Evolutionary conservation across 2,329 filamentous ascomycete genomes (phyloP).

Genomic region (Trichoderma harzianum): DNA sequence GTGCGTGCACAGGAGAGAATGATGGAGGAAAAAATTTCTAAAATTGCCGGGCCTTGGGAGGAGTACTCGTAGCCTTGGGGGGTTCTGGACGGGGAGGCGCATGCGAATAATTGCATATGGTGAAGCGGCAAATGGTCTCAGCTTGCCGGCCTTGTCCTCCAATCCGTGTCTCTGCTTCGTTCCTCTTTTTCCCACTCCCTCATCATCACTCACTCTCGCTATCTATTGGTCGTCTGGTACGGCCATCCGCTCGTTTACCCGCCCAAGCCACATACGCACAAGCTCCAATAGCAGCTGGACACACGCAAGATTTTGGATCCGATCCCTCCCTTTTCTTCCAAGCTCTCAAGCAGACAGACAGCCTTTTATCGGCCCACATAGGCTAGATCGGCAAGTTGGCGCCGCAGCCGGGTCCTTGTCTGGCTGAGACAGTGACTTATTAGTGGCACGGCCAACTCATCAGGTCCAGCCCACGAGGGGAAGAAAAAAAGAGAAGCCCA

Average conservation of each 20-base stretch:
- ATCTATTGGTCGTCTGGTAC: slow-evolving; percentile 5
- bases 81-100: not conserved
- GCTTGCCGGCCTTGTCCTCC: not conserved
- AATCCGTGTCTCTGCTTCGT: not conserved
- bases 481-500: not conserved
- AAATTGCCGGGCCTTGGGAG: not conserved
- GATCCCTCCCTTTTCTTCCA: not conserved
- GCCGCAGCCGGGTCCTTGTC: slow-evolving; percentile 15
- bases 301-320: slow-evolving; percentile 4
- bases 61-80: not conserved
- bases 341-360: not conserved
- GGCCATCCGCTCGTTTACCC: slow-evolving; percentile 9
- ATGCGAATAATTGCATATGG: slow-evolving; percentile 17
- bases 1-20: not conserved
- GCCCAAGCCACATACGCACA: slow-evolving; percentile 15
- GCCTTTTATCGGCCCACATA: slow-evolving; percentile 12
- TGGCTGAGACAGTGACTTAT: slow-evolving; percentile 32
- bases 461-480: not conserved
- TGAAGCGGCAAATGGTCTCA: not conserved
- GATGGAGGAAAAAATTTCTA: not conserved
- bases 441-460: slow-evolving; percentile 20
- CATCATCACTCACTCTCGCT: not conserved
- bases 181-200: not conserved
- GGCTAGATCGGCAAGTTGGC: slow-evolving; percentile 20
- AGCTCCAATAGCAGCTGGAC: slow-evolving; percentile 10